Base-by-base conservation (phyloP, 805 yeast species). In the Clavispora santaluciae region DNA sequence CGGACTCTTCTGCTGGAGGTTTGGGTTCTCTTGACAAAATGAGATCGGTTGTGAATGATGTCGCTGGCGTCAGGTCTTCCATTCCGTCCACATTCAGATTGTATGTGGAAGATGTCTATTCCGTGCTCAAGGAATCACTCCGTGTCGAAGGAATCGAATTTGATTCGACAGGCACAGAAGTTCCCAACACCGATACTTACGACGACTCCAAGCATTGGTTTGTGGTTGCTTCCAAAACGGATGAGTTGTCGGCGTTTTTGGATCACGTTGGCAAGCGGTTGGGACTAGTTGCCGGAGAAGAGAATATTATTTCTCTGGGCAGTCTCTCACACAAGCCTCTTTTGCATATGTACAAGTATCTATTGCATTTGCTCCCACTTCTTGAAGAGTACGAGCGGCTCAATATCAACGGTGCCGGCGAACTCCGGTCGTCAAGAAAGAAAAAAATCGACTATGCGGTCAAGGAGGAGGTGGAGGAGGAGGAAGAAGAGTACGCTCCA, bases 61-160 rank as follows among this genome's bases (percentile, higher is more conserved):
- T 23, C 3, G 26, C 41, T 2, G 36, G 44, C 17, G 45, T 44
- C 7, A 36, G 47, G 8, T 36, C 41, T 33, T 36, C 54, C 1
- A 40, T 39, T 26, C 57, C 65, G 1, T 57, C 70, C 1, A 41
- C 48, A 3, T 70, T 70, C 56, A 67, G 65, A 35, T 45, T 70
- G 22, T 70, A 67, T 42, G 73, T 70, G 12, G 68, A 68, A 39
- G 73, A 70, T 46, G 65, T 64, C 1, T 63, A 66, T 41, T 42
- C 51, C 20, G 53, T 64, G 57, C 51, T 70, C 35, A 42, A 44
- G 6, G 58, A 57, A 3, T 46, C 62, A 1, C 54, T 69, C 10
- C 42, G 45, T 2, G 45, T 33, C 5, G 60, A 58, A 26, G 73
- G 72, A 0, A 46, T 63, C 5, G 72, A 69, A 33, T 66, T 67